A percentile compares a stretch with the other conserved stretches of the same genome.
Conservation (phyloP, 2,329 filamentous ascomycete species). For the Cercospora nicotianae region DNA sequence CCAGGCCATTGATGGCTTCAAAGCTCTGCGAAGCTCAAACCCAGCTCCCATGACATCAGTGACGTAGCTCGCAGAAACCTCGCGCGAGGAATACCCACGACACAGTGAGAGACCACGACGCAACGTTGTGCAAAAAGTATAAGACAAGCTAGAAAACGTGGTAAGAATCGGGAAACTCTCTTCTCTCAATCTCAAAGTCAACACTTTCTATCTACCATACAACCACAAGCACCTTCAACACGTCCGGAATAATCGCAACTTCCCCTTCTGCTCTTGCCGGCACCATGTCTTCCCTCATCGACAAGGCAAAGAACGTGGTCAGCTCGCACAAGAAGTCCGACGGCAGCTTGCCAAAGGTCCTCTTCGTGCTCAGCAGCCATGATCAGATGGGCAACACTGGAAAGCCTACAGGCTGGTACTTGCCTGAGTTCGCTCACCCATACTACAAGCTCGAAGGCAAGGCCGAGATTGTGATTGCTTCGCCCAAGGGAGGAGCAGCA, state of each 20-base stretch:
- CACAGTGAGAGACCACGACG: neutral
- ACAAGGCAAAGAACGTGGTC: constrained; percentile 35
- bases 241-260: constrained; percentile 2
- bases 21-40: neutral
- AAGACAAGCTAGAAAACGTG: neutral
- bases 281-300: constrained; percentile 19
- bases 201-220: neutral
- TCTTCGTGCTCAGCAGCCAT: constrained; percentile 54
- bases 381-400: constrained; percentile 46
- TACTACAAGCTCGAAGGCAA: constrained; percentile 43
- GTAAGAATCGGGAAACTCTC: neutral
- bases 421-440: constrained; percentile 47
- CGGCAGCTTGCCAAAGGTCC: constrained; percentile 16
- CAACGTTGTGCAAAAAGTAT: neutral
- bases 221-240: neutral
- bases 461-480: constrained; percentile 43
- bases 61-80: constrained; percentile 14
- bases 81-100: neutral
- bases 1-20: neutral
- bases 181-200: neutral
- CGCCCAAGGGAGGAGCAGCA: constrained; percentile 42
- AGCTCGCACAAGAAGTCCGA: constrained; percentile 25
- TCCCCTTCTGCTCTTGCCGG: neutral
- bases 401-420: constrained; percentile 67
- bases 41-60: constrained; percentile 3